These are phyloP conservation scores for Ascocoryne sarcoides DNA, from an alignment of 2,329 filamentous ascomycete genomes.

Conservation along the genomic window DNA sequence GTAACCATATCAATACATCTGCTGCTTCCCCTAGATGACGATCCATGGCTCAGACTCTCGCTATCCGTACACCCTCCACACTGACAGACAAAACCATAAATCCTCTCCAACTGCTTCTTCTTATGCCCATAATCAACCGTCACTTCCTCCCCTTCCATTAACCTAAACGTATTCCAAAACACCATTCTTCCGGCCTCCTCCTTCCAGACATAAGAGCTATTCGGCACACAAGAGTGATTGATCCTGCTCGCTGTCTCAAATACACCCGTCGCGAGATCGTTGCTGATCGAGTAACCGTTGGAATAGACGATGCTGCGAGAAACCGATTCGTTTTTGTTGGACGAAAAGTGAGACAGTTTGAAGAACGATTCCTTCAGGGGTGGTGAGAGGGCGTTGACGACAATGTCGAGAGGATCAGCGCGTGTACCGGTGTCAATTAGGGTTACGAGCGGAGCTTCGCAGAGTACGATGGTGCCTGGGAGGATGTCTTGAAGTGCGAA, in stretches of 20 bases:
- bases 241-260: constrained; percentile 18
- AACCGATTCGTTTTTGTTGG: constrained; percentile 9
- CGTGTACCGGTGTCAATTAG: constrained; percentile 14
- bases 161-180: constrained; percentile 15
- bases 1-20: too few relatives aligned
- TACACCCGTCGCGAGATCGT: constrained; percentile 14
- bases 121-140: constrained; percentile 23
- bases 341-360: constrained; percentile 11
- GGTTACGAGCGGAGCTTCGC: constrained; percentile 17
- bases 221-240: constrained; percentile 21
- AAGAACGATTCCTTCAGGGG: constrained; percentile 7
- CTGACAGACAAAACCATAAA: constrained; percentile 24
- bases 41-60: neutral
- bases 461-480: constrained; percentile 14
- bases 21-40: too few relatives aligned
- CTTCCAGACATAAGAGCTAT: constrained; percentile 17
- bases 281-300: constrained; percentile 18
- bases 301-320: constrained; percentile 17
- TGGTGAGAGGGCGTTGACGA: constrained; percentile 13
- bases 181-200: constrained; percentile 15
- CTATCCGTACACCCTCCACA: constrained; percentile 18
- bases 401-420: constrained; percentile 10
- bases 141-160: constrained; percentile 22
- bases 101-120: constrained; percentile 11
- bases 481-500: constrained; percentile 17